phyloP scores from a whole-genome alignment of 1,139 yeast species.

The Diutina pseudorugosa region DNA sequence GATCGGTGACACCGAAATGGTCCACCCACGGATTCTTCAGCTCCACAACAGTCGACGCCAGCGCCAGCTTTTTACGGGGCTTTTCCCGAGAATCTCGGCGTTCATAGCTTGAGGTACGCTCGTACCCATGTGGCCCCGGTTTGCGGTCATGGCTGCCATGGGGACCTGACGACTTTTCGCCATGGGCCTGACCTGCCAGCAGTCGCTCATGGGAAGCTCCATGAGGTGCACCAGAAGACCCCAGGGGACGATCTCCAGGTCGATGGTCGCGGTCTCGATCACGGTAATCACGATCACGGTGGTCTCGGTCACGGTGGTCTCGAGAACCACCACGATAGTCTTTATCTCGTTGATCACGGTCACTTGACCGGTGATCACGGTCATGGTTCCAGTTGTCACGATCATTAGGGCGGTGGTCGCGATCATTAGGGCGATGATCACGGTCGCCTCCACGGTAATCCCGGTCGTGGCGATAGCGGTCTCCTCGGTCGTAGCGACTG shows the following conservation, averaged over 20 bases:
- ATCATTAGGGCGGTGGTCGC: not conserved
- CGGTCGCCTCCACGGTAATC: not conserved
- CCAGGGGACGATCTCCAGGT: not conserved
- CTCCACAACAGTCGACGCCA: not conserved
- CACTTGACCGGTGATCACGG: not conserved
- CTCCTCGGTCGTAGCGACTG: not conserved
- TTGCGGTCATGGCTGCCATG: not conserved
- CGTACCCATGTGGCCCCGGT: not conserved
- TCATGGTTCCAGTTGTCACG: not conserved
- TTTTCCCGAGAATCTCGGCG: not conserved
- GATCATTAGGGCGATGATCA: not conserved
- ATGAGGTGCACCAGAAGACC: not conserved
- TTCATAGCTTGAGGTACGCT: not conserved
- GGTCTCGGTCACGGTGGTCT: not conserved
- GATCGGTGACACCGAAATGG: not conserved
- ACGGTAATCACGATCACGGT: not conserved
- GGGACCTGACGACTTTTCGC: not conserved
- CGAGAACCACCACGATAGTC: not conserved
- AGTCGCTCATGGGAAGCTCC: not conserved
- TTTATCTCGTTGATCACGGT: not conserved
- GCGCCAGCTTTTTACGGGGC: not conserved
- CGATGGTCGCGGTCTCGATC: constrained; percentile 2
- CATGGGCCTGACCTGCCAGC: not conserved
- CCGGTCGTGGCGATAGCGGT: not conserved
- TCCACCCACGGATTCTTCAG: not conserved